Evolutionary conservation across 129 eudicot species (phyloP), one percentile per base, ranked within the genome.

Genomic region (Rutidosis leptorrhynchoides): DNA sequence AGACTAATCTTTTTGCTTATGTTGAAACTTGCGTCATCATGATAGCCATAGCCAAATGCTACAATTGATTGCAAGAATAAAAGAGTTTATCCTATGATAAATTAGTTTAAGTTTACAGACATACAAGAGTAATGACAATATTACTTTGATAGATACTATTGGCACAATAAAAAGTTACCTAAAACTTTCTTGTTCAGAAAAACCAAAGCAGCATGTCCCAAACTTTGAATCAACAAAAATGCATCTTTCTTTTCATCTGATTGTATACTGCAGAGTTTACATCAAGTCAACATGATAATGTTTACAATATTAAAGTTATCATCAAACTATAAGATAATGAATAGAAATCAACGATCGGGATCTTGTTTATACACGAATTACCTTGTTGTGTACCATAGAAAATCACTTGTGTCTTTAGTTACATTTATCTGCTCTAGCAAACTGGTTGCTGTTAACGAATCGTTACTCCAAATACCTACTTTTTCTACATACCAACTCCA

Each of bases 201-300:
- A 77, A 84, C 83, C 58, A 88, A 83, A 54, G 91, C 96, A 29
- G 96, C 96, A 70, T 88, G 96, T 52, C 96, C 96, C 78, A 88
- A 82, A 72, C 96, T 88, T 70, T 72, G 70, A 60, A 84, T 82
- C 54, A 82, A 62, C 74, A 88, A 66, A 53, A 72, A 61, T 64
- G 72, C 84, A 72, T 84, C 85, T 59, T 71, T 67, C 56, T 81
- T 75, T 64, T 78, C 87, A 55, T 80, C 72, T 43, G 64, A 68
- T 65, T 79, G 74, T 73, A 87, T 77, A 57, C 95, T 87, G 87
- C 72, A 67, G 57, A 75, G 26, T 33, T 65, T 20, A 54, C 56
- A 33, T 11, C n/a, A 62, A 22, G n/a, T 16, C 40, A 0, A 57
- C 63, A 58, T 12, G 22, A 51, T 51, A 20, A 51, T 51, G 17